Conservation (phyloP, 2,329 filamentous ascomycete genomes). For the Diaporthe aspalathi region DNA sequence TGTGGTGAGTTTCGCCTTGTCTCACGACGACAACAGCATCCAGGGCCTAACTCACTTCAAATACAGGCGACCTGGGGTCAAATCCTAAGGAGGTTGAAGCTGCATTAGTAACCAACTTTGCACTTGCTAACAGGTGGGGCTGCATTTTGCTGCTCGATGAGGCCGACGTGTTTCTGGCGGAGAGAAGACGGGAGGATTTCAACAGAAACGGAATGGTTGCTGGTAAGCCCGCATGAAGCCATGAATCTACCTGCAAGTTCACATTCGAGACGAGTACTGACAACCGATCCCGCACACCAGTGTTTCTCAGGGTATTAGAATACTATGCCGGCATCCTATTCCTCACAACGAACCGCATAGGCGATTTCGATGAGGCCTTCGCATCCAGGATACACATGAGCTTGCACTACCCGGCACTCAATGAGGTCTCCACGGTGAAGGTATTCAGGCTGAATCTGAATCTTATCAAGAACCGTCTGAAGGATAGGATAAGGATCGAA, state of each 20-base stretch:
- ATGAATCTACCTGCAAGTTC: no score
- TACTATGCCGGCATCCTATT: slow-evolving; percentile 60
- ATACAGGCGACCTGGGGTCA: slow-evolving; percentile 46
- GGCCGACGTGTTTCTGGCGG: slow-evolving; percentile 61
- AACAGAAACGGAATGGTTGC: slow-evolving; percentile 30
- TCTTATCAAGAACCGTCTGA: slow-evolving; percentile 37
- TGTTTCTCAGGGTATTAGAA: slow-evolving; percentile 55
- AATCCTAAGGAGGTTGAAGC: slow-evolving; percentile 46
- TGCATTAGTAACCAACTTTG: slow-evolving; percentile 42
- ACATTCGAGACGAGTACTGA: slow-evolving; percentile 43
- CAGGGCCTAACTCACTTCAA: background rate
- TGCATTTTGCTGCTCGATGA: slow-evolving; percentile 66
- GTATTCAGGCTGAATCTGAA: slow-evolving; percentile 58
- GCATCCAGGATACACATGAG: slow-evolving; percentile 62
- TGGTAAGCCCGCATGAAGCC: no score
- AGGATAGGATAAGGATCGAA: slow-evolving; percentile 10
- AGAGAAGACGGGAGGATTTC: slow-evolving; percentile 11
- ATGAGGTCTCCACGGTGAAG: slow-evolving; percentile 54
- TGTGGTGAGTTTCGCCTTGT: no score
- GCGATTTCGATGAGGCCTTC: slow-evolving; percentile 59
- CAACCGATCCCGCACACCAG: slow-evolving; percentile 40
- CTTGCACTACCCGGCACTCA: slow-evolving; percentile 57
- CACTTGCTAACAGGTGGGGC: slow-evolving; percentile 40
- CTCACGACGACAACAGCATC: no score
- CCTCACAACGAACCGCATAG: slow-evolving; percentile 63